Conservation (phyloP, 495 filamentous ascomycete species). For the Xylaria sp. region DNA sequence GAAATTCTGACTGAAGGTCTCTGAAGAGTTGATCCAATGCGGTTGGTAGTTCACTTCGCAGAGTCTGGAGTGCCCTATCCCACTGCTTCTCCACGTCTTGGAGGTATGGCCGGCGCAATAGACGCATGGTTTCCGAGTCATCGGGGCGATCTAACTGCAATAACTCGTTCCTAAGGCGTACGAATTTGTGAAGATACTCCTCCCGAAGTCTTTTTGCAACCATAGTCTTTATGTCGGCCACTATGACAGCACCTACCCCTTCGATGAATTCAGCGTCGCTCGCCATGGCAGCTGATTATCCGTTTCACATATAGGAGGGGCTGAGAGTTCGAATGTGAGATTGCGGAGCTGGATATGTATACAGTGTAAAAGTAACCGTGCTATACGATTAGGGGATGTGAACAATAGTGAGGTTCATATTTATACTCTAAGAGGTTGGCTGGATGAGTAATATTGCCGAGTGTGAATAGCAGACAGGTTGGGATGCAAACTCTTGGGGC, state of each 20-base stretch:
- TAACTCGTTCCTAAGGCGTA: not conserved
- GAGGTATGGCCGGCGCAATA: not conserved
- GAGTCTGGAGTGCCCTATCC: not conserved
- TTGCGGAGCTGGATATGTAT: not conserved
- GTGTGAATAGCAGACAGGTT: not conserved
- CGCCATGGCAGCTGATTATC: not conserved
- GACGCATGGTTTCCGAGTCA: conserved; percentile 7
- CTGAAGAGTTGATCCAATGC: conserved; percentile 5
- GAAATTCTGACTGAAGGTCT: conserved; percentile 8
- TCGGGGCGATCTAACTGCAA: not conserved
- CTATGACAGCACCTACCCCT: not conserved
- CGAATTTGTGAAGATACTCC: not conserved
- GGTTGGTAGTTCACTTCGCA: conserved; percentile 15
- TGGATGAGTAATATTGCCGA: not conserved
- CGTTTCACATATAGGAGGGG: not conserved
- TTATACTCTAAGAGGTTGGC: not conserved
- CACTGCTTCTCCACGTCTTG: not conserved
- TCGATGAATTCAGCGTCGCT: not conserved
- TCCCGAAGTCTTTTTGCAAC: conserved; percentile 5
- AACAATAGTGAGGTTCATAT: not conserved
- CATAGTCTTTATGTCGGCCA: conserved; percentile 3
- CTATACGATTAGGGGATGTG: not conserved
- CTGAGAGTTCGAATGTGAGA: not conserved
- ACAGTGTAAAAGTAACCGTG: no score
- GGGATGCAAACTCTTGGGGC: not conserved